Evolutionary conservation across 805 yeast genomes (phyloP).

Genomic region (Ogataea saltuana): DNA sequence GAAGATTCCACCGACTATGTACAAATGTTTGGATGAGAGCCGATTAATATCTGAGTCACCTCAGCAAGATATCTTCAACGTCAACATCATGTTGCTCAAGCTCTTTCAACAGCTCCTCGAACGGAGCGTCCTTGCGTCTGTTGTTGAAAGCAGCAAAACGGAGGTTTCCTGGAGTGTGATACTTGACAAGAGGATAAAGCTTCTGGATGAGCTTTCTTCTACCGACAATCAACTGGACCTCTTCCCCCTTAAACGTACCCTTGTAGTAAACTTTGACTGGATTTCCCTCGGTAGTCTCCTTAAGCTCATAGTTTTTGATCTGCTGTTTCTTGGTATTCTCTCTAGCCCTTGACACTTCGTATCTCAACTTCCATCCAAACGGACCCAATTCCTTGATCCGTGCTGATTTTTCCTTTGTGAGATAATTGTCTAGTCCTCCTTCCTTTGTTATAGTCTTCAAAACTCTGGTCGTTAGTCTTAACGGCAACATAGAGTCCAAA

Average conservation of each 20-base stretch:
- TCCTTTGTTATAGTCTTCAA: slow-evolving; percentile 85
- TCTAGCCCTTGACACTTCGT: slow-evolving; percentile 57
- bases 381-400: slow-evolving; percentile 92
- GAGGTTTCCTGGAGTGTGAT: slow-evolving; percentile 42
- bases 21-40: not conserved
- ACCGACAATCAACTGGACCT: slow-evolving; percentile 57
- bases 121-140: slow-evolving; percentile 44
- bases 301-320: slow-evolving; percentile 36
- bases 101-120: slow-evolving; percentile 49
- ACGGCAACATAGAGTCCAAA: slow-evolving; percentile 53
- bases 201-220: slow-evolving; percentile 59
- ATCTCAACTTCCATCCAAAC: slow-evolving; percentile 87
- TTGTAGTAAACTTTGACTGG: slow-evolving; percentile 49
- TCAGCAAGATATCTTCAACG: slow-evolving; percentile 25
- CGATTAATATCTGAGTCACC: slow-evolving; percentile 6
- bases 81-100: slow-evolving; percentile 48
- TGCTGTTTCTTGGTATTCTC: slow-evolving; percentile 42
- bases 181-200: slow-evolving; percentile 53
- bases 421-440: slow-evolving; percentile 91
- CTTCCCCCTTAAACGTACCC: slow-evolving; percentile 43
- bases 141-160: slow-evolving; percentile 49
- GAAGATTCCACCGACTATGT: slow-evolving; percentile 3
- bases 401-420: slow-evolving; percentile 83
- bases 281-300: slow-evolving; percentile 32
- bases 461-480: slow-evolving; percentile 76